Conservation (phyloP, 768 basidiomycete species). For the Boletellus emodensis region DNA sequence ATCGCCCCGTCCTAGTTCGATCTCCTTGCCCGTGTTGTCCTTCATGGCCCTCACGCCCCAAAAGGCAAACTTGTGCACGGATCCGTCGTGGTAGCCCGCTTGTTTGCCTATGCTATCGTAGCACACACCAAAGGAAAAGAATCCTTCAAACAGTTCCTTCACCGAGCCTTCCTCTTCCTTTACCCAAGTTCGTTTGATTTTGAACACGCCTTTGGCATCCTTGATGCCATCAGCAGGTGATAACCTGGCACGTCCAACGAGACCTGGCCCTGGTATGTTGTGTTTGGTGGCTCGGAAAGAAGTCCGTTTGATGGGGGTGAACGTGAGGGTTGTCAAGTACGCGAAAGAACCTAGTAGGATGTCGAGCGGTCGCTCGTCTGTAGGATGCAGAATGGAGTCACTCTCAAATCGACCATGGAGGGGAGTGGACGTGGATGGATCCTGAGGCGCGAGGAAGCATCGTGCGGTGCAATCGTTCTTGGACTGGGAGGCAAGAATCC, state of each 20-base stretch:
- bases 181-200: conserved; percentile 35
- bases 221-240: conserved; percentile 31
- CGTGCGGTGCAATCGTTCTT: conserved; percentile 36
- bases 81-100: conserved; percentile 34
- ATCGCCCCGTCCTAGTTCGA: conserved; percentile 31
- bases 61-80: conserved; percentile 29
- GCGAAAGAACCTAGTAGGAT: conserved; percentile 25
- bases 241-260: conserved; percentile 27
- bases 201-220: conserved; percentile 32
- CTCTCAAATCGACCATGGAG: conserved; percentile 25
- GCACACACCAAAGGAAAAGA: conserved; percentile 33
- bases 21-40: conserved; percentile 30
- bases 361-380: conserved; percentile 35
- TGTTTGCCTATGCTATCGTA: conserved; percentile 34
- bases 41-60: conserved; percentile 39
- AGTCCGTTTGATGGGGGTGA: conserved; percentile 24
- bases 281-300: conserved; percentile 26
- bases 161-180: conserved; percentile 12
- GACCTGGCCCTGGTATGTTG: conserved; percentile 21
- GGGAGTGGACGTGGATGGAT: conserved; percentile 8
- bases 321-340: conserved; percentile 23
- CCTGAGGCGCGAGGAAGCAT: conserved; percentile 21
- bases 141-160: conserved; percentile 41
- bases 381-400: conserved; percentile 29
- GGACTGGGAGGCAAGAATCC: conserved; percentile 36